Evolutionary conservation across 345 rosid genomes (phyloP), one percentile per base, ranked within the genome.

Genomic region (Cochlearia excelsa): DNA sequence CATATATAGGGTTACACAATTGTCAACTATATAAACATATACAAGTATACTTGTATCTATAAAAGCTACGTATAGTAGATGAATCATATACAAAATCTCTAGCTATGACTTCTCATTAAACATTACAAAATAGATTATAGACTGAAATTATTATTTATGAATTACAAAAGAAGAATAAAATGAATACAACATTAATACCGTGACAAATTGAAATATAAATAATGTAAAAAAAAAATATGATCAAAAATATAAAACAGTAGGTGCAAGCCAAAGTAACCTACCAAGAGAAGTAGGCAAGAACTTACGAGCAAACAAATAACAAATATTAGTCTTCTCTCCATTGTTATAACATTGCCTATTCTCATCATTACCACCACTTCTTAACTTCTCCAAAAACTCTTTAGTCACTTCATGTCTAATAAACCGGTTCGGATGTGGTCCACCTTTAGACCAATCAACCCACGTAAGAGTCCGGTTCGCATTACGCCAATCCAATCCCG

Each of bases 401-500:
- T 27, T 37, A 0, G 88, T 81, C 52, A 91, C 83, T 26, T 78
- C 79, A 0, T 50, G 6, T 60, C 93, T 75, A 0, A 56, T 5
- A 30, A 78, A 86, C 54, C 75, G 74, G 5, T 66, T 66, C 0
- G 98, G 98, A 7, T 91, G 98, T 0, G 96, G 80, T 11, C 95
- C 96, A 0, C 96, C 93, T 51, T 44, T 46, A 0, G 88, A 71
- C 98, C 96, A 91, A 35, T 91, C 92, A 0, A 84, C 96, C 90
- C 88, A 84, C 8, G 96, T 86, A 60, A 91, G 57, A 5, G 76
- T 86, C 73, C 90, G 70, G 49, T 91, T 91, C 3, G 95, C 72
- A 54, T 78, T 91, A 63, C 49, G 71, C 2, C 42, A 41, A 11
- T 54, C 65, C 16, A 71, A 54, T 28, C 54, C 56, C 3, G 53